These are phyloP conservation scores for Blastobotrys parvus DNA, from an alignment of 805 yeast species.

Conservation along the genomic window DNA sequence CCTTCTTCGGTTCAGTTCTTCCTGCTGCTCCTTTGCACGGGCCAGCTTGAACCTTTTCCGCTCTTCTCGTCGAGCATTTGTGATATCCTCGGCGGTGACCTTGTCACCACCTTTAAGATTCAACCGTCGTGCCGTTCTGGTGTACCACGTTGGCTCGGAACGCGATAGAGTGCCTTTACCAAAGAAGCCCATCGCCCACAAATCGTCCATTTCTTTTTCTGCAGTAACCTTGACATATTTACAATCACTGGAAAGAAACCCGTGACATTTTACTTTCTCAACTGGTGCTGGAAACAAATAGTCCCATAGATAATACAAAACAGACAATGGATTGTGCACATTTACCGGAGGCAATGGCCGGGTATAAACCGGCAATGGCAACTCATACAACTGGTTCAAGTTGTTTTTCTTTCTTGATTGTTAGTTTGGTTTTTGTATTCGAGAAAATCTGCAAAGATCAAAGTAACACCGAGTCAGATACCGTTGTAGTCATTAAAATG, in stretches of 20 bases:
- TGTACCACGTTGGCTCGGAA: slow-evolving; percentile 86
- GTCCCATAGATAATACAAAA: not conserved
- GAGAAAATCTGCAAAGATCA: not conserved
- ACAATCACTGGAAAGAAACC: slow-evolving; percentile 5
- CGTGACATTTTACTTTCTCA: not conserved
- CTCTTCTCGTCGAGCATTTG: slow-evolving; percentile 61
- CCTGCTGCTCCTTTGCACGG: slow-evolving; percentile 52
- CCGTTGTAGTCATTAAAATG: slow-evolving; percentile 90
- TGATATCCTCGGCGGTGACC: slow-evolving; percentile 61
- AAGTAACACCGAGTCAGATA: slow-evolving; percentile 49
- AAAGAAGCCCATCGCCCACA: slow-evolving; percentile 86
- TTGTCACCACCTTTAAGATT: slow-evolving; percentile 34
- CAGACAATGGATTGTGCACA: not conserved
- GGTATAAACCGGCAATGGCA: not conserved
- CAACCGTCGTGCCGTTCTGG: slow-evolving; percentile 53
- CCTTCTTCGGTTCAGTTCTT: slow-evolving; percentile 35
- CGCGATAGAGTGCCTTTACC: slow-evolving; percentile 88
- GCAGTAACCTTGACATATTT: slow-evolving; percentile 28
- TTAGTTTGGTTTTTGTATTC: not conserved
- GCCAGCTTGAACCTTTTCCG: slow-evolving; percentile 63
- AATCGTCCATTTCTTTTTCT: slow-evolving; percentile 38
- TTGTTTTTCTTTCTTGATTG: not conserved
- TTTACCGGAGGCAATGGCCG: not conserved
- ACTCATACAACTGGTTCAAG: not conserved
- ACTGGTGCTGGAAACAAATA: not conserved